These are phyloP conservation scores for Suhomyces guaymorum DNA, from an alignment of 1,139 yeast genomes.

Conservation along the genomic window DNA sequence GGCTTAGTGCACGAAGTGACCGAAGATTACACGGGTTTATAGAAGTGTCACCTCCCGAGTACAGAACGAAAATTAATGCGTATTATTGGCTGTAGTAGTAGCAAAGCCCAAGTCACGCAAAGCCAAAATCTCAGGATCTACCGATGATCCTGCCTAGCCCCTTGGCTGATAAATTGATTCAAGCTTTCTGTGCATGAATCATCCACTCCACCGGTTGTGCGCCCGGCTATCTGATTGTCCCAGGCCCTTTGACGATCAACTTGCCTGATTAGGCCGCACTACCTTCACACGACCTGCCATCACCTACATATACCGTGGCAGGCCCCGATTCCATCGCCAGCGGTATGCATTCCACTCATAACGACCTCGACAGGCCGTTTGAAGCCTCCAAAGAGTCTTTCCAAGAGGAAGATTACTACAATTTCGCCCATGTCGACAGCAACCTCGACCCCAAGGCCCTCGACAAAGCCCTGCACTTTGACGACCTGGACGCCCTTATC, in stretches of 20 bases:
- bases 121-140: no score
- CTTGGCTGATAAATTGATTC: no score
- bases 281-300: constrained; percentile 2
- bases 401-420: constrained; percentile 15
- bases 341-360: not conserved
- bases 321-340: not conserved
- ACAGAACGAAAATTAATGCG: not conserved
- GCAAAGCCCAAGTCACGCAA: no score
- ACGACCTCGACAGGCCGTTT: not conserved
- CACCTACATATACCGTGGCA: not conserved
- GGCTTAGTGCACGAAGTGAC: constrained; percentile 49
- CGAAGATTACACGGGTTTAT: constrained; percentile 30
- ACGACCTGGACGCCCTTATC: constrained; percentile 7
- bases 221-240: no score
- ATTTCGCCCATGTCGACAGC: constrained; percentile 15
- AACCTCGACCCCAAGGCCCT: no score
- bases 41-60: not conserved
- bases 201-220: no score
- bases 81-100: no score
- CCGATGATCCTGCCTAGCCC: no score
- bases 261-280: no score
- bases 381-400: constrained; percentile 4
- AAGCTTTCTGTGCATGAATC: no score
- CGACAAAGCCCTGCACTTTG: constrained; percentile 3
- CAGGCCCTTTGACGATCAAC: no score